Evolutionary conservation across 768 basidiomycete species (phyloP).

Genomic region (Pilatotrama ljubarskyi): DNA sequence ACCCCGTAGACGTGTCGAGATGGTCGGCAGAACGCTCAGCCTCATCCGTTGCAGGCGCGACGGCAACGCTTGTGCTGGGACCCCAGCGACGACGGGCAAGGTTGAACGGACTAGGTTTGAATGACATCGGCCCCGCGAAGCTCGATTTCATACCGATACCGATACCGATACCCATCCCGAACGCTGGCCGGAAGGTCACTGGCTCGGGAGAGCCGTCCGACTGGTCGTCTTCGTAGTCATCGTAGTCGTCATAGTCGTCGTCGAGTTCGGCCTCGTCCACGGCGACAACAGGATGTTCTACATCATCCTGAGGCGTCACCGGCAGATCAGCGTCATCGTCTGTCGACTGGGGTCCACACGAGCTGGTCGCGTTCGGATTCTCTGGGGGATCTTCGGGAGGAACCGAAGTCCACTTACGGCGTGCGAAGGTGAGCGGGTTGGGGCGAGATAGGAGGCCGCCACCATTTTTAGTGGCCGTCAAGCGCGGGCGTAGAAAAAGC

Average conservation of each 20-base stretch:
- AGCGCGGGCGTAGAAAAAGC: constrained; percentile 14
- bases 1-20: constrained; percentile 6
- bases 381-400: constrained; percentile 18
- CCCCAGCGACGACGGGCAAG: constrained; percentile 31
- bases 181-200: background rate
- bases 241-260: constrained; percentile 11
- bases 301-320: constrained; percentile 24
- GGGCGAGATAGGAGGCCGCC: constrained; percentile 27
- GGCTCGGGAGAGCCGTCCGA: constrained; percentile 13
- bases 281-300: constrained; percentile 1
- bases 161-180: background rate
- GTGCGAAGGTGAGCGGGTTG: constrained; percentile 36
- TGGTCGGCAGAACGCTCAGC: constrained; percentile 2
- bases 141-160: constrained; percentile 1
- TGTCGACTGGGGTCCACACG: constrained; percentile 11
- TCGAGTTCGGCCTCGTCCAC: background rate
- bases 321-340: constrained; percentile 27
- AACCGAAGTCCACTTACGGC: constrained; percentile 33
- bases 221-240: constrained; percentile 17
- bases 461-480: constrained; percentile 18
- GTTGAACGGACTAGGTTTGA: constrained; percentile 31
- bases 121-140: constrained; percentile 13
- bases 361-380: background rate
- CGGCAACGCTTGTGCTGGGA: constrained; percentile 4
- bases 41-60: background rate